A percentile compares a stretch with the other conserved stretches of the same genome.
Conservation (phyloP, 768 basidiomycete genomes). For the Lactarius sanguifluus region DNA sequence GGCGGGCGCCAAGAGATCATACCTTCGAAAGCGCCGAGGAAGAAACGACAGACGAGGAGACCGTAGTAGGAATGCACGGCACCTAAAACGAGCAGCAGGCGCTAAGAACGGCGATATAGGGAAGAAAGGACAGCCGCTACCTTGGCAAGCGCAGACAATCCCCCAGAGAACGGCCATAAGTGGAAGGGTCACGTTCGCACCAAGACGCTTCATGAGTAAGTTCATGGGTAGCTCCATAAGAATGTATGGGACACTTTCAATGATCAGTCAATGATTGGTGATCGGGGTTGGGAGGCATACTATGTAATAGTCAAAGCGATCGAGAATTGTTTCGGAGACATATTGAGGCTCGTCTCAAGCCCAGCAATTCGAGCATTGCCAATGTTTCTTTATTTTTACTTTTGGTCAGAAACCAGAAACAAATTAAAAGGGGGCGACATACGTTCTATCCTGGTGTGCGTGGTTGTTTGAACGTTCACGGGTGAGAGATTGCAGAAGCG, state of each 20-base stretch:
- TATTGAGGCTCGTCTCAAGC: conserved; percentile 35
- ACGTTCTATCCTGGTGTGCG: conserved; percentile 26
- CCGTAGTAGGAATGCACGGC: conserved; percentile 52
- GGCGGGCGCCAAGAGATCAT: conserved; percentile 19
- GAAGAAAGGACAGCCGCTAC: conserved; percentile 33
- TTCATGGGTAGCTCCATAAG: conserved; percentile 34
- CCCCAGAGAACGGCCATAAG: conserved; percentile 67
- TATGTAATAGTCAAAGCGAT: conserved; percentile 27
- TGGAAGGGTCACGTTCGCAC: conserved; percentile 62
- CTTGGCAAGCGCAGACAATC: conserved; percentile 62
- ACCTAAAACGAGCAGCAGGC: conserved; percentile 35
- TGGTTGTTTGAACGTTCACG: not conserved
- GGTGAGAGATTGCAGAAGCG: not conserved
- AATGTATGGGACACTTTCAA: conserved; percentile 33
- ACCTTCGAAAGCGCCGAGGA: conserved; percentile 60
- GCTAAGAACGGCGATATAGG: not conserved
- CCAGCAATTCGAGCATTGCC: conserved; percentile 39
- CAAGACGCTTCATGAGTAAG: conserved; percentile 40
- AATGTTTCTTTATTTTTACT: conserved; percentile 26
- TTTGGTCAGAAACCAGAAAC: not conserved
- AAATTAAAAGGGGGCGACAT: not conserved
- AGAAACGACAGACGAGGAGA: conserved; percentile 48
- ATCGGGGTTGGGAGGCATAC: conserved; percentile 2
- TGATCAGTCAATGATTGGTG: conserved; percentile 25
- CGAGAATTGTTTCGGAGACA: conserved; percentile 36